Conservation (phyloP, 371 early-diverging fungal genomes). For the Mucor plumbeus region DNA sequence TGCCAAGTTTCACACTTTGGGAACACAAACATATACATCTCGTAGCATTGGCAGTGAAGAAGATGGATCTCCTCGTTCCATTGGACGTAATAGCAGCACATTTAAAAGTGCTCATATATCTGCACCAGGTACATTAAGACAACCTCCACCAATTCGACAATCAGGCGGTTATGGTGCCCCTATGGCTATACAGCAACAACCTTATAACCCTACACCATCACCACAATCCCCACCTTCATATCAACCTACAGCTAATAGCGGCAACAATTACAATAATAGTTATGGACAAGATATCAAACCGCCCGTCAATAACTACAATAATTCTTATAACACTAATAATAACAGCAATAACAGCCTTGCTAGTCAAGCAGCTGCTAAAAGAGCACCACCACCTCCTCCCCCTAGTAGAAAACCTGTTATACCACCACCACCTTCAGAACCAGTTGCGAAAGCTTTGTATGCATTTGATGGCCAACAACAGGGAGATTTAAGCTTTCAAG, state of each 20-base stretch:
- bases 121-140: constrained; percentile 36
- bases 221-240: constrained; percentile 4
- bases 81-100: constrained; percentile 17
- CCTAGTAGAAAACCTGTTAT: constrained; percentile 40
- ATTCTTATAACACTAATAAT: neutral
- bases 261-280: constrained; percentile 5
- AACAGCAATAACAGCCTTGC: constrained; percentile 8
- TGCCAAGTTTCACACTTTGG: constrained; percentile 31
- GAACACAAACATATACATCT: constrained; percentile 21
- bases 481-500: constrained; percentile 77
- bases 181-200: constrained; percentile 12
- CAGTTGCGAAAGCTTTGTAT: constrained; percentile 72
- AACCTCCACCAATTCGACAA: constrained; percentile 37
- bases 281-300: constrained; percentile 20
- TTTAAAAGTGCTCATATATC: constrained; percentile 36
- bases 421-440: constrained; percentile 19
- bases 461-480: constrained; percentile 76
- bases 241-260: neutral
- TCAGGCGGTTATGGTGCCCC: constrained; percentile 27
- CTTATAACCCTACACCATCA: neutral
- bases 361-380: constrained; percentile 19
- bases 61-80: constrained; percentile 13
- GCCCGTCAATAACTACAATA: constrained; percentile 6
- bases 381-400: constrained; percentile 52
- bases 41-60: constrained; percentile 9